phyloP scores from a whole-genome alignment of 345 rosid species.

The Ceriops tagal region DNA sequence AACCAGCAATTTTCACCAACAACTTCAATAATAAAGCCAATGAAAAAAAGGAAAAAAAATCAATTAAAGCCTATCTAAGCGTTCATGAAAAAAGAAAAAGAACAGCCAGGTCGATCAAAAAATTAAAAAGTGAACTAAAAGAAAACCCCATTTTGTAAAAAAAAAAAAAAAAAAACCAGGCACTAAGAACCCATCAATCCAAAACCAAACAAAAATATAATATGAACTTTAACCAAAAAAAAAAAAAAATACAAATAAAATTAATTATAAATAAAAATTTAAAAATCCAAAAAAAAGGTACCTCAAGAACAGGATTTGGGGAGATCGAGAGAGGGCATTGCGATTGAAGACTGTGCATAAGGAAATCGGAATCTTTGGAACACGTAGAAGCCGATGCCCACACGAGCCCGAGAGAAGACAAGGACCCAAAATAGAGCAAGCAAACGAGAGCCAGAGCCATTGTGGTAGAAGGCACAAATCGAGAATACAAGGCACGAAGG shows the following conservation, averaged over 20 bases:
- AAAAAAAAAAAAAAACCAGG: background rate
- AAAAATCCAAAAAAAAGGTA: conserved; percentile 9
- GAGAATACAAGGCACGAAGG: conserved; percentile 1
- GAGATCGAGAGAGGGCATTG: conserved; percentile 58
- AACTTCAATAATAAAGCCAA: background rate
- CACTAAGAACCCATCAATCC: conserved; percentile 5
- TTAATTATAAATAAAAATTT: background rate
- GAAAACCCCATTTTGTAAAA: background rate
- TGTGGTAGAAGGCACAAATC: background rate
- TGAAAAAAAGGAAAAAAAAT: background rate
- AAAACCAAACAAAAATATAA: background rate
- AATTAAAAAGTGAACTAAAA: background rate
- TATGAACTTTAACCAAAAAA: background rate
- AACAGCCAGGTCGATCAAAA: background rate
- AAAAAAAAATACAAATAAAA: background rate
- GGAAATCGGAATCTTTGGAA: conserved; percentile 38
- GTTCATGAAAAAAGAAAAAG: background rate
- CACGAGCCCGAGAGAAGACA: conserved; percentile 28
- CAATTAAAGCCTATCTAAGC: conserved; percentile 4
- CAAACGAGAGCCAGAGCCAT: conserved; percentile 30
- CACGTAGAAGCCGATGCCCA: conserved; percentile 39
- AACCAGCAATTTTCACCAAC: background rate
- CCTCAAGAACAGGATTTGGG: conserved; percentile 60
- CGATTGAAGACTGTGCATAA: conserved; percentile 37
- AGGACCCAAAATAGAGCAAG: conserved; percentile 29